Evolutionary conservation across 306 rosid species (phyloP).

Genomic region (Vachellia collinsii): DNA sequence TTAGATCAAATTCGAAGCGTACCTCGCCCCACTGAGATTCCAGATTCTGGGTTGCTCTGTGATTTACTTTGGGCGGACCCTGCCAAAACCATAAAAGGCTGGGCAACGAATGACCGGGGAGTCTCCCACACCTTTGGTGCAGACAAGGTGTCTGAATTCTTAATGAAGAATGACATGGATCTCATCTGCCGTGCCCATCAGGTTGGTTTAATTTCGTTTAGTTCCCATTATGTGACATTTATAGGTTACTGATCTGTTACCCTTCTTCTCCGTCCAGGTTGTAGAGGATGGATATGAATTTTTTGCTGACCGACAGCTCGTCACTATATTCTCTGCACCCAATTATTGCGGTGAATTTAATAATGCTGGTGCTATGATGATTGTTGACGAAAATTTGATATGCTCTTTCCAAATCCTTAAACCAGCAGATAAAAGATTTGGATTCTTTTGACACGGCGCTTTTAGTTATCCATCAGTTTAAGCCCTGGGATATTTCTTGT

Average conservation of each 20-base stretch:
- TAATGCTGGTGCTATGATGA: conserved; percentile 99
- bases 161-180: conserved; percentile 87
- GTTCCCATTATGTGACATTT: background rate
- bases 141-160: conserved; percentile 76
- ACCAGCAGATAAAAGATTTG: conserved; percentile 63
- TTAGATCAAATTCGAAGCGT: conserved; percentile 74
- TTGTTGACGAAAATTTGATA: conserved; percentile 91
- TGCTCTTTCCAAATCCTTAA: conserved; percentile 91
- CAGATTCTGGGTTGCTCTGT: conserved; percentile 88
- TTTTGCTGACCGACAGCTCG: conserved; percentile 88
- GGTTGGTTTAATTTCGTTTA: conserved; percentile 44
- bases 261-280: conserved; percentile 54
- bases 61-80: conserved; percentile 98
- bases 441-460: background rate
- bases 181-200: conserved; percentile 94
- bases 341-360: conserved; percentile 96
- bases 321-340: conserved; percentile 95
- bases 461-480: background rate
- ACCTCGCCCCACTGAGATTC: conserved; percentile 77
- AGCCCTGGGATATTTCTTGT: background rate
- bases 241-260: background rate
- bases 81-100: conserved; percentile 67
- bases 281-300: conserved; percentile 97
- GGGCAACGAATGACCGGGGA: conserved; percentile 87
- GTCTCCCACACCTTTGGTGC: conserved; percentile 87